Evolutionary conservation across 495 filamentous ascomycete species (phyloP).

Genomic region (Daldinia grandis): DNA sequence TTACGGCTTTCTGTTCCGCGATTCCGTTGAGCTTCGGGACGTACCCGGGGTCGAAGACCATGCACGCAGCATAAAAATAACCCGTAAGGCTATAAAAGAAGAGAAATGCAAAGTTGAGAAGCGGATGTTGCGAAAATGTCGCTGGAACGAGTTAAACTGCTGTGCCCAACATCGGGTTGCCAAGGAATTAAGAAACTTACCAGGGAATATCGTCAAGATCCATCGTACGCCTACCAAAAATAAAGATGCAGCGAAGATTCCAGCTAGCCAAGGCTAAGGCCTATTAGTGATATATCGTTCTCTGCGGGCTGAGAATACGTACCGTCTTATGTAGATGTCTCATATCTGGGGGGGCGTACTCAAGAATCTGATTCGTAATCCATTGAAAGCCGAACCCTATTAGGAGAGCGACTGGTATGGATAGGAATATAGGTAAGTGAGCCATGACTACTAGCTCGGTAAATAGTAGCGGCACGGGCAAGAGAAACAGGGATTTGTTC

Average conservation of each 20-base stretch:
- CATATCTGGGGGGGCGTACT: constrained; percentile 84
- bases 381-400: constrained; percentile 79
- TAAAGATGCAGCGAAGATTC: constrained; percentile 87
- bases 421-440: constrained; percentile 75
- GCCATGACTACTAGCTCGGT: constrained; percentile 74
- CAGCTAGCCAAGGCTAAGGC: constrained; percentile 82
- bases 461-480: constrained; percentile 81
- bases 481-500: constrained; percentile 89
- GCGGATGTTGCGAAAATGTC: constrained; percentile 68
- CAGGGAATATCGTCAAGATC: constrained; percentile 73
- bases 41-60: constrained; percentile 90
- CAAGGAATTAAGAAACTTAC: constrained; percentile 31
- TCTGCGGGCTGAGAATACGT: constrained; percentile 45
- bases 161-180: neutral
- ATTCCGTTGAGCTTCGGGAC: constrained; percentile 92
- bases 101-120: constrained; percentile 79
- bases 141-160: constrained; percentile 52
- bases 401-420: constrained; percentile 72
- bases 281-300: constrained; percentile 25
- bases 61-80: constrained; percentile 87
- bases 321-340: constrained; percentile 87
- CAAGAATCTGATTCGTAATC: constrained; percentile 76
- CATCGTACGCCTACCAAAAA: constrained; percentile 86
- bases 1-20: constrained; percentile 83
- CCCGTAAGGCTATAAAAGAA: constrained; percentile 68